Percentiles rank a stretch among this genome's conserved stretches.
These are phyloP conservation scores for Vitellaria paradoxa DNA, from an alignment of 179 eudicot species.

Conservation along the genomic window DNA sequence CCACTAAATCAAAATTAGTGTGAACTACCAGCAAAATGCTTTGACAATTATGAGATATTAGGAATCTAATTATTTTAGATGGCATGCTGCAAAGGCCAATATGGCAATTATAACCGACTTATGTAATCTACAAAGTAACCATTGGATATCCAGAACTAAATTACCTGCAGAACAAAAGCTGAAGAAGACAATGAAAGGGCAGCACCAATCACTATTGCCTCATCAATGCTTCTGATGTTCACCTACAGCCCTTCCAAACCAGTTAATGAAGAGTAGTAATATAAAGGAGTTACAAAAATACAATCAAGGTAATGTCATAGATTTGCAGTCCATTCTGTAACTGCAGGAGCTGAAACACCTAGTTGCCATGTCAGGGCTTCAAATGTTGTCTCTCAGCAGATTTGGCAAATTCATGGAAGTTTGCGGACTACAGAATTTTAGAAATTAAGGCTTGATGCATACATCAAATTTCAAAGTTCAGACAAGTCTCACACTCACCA, in stretches of 20 bases:
- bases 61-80: not conserved
- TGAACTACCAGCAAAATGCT: not conserved
- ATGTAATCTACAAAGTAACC: not conserved
- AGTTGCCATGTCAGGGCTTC: too few relatives aligned
- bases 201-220: conserved; percentile 96
- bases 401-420: too few relatives aligned
- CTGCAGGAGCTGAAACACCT: too few relatives aligned
- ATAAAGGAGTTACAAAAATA: not conserved
- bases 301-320: conserved; percentile 2
- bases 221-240: conserved; percentile 90
- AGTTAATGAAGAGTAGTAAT: not conserved
- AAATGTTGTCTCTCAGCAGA: too few relatives aligned
- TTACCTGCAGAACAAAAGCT: conserved; percentile 99
- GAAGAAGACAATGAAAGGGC: conserved; percentile 97
- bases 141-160: not conserved
- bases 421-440: too few relatives aligned
- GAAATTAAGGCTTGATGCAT: too few relatives aligned
- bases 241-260: conserved; percentile 48
- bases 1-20: too few relatives aligned
- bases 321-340: not conserved
- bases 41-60: not conserved
- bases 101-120: conserved; percentile 1
- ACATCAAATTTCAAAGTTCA: too few relatives aligned
- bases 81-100: not conserved
- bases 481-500: too few relatives aligned